Conservation (phyloP, 2,329 filamentous ascomycete species). For the Mycogone perniciosa region DNA sequence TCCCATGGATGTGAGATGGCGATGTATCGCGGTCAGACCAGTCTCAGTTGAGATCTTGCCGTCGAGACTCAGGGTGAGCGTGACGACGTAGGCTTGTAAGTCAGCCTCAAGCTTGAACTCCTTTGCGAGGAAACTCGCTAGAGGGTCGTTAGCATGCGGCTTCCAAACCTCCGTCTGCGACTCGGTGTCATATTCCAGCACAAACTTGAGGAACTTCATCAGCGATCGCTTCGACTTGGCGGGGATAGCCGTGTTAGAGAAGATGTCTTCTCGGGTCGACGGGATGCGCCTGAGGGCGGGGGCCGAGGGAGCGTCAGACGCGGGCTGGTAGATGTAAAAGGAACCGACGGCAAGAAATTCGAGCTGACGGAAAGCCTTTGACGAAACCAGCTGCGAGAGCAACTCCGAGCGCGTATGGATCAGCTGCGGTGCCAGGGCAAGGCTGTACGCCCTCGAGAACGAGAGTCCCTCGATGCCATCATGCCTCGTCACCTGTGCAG, state of each 20-base stretch:
- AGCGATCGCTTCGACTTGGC: conserved; percentile 75
- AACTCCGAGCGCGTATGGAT: conserved; percentile 78
- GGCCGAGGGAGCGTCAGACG: conserved; percentile 22
- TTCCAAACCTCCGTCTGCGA: conserved; percentile 53
- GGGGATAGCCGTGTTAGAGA: conserved; percentile 68
- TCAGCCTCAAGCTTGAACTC: conserved; percentile 62
- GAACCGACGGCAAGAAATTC: conserved; percentile 91
- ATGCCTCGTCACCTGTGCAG: conserved; percentile 26
- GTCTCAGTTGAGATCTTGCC: conserved; percentile 54
- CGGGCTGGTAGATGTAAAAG: conserved; percentile 68
- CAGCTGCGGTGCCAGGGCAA: conserved; percentile 79
- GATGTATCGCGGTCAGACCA: conserved; percentile 66
- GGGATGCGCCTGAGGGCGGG: conserved; percentile 63
- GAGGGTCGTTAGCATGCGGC: conserved; percentile 44
- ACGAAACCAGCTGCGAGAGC: conserved; percentile 76
- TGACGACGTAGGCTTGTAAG: conserved; percentile 55
- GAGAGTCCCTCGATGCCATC: conserved; percentile 37
- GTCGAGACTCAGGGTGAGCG: conserved; percentile 69
- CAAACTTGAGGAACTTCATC: conserved; percentile 92
- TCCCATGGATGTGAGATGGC: conserved; percentile 80
- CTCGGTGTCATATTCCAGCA: conserved; percentile 62
- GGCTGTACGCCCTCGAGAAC: conserved; percentile 67
- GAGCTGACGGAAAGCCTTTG: conserved; percentile 78
- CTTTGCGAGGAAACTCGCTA: conserved; percentile 53
- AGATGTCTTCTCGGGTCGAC: conserved; percentile 86